phyloP scores from a whole-genome alignment of 192 early-diverging fungal species.

The Podila minutissima region DNA sequence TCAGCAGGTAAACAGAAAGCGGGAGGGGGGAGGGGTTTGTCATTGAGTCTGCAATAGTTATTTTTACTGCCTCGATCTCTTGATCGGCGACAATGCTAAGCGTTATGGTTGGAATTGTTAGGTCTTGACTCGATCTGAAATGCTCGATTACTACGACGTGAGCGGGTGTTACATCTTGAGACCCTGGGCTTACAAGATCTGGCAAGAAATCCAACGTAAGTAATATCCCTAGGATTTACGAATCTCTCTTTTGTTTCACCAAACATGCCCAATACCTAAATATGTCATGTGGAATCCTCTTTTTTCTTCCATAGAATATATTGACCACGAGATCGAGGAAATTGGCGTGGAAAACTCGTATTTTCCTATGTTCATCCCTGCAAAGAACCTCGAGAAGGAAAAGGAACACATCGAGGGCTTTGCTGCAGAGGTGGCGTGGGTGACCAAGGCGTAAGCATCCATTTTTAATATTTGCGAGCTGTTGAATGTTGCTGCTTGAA shows the following conservation, averaged over 20 bases:
- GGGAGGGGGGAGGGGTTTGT: too few relatives aligned
- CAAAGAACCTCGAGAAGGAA: constrained; percentile 87
- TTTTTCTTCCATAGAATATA: constrained; percentile 69
- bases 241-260: not conserved
- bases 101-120: constrained; percentile 27
- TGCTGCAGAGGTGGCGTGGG: constrained; percentile 99
- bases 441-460: constrained; percentile 83
- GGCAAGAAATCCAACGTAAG: constrained; percentile 93
- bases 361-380: constrained; percentile 99
- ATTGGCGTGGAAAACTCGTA: constrained; percentile 97
- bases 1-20: constrained; percentile 67
- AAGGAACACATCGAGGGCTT: constrained; percentile 99
- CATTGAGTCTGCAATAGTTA: not conserved
- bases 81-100: not conserved
- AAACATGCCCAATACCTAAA: too few relatives aligned
- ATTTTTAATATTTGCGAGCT: not conserved
- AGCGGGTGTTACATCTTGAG: constrained; percentile 99
- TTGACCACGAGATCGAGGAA: constrained; percentile 89
- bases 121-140: constrained; percentile 90
- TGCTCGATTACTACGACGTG: constrained; percentile 99
- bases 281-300: not conserved
- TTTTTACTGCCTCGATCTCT: not conserved
- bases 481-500: too few relatives aligned
- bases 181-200: constrained; percentile 94
- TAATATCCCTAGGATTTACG: not conserved